These are phyloP conservation scores for Trichoderma atrobrunneum DNA, from an alignment of 2,329 filamentous ascomycete genomes.

Conservation along the genomic window DNA sequence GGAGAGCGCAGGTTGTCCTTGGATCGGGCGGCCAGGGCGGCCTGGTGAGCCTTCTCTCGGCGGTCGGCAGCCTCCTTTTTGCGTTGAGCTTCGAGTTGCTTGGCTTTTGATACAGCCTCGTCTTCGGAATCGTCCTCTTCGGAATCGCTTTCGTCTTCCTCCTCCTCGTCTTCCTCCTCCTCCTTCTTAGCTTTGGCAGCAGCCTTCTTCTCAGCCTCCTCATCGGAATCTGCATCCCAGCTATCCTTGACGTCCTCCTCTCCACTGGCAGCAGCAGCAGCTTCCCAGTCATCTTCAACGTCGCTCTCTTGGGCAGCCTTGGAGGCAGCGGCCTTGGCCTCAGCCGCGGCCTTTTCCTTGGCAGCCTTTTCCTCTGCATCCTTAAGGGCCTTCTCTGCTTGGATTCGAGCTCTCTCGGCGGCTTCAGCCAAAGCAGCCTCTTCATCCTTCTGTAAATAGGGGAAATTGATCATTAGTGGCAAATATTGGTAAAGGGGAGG, in stretches of 20 bases:
- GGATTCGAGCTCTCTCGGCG: slow-evolving; percentile 64
- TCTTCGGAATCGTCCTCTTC: slow-evolving; percentile 60
- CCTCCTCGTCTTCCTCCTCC: slow-evolving; percentile 25
- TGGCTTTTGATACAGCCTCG: slow-evolving; percentile 70
- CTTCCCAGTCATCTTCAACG: slow-evolving; percentile 84
- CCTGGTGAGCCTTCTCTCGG: slow-evolving; percentile 85
- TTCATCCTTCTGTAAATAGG: slow-evolving; percentile 59
- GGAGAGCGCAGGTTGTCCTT: slow-evolving; percentile 94
- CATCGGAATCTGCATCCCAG: slow-evolving; percentile 86
- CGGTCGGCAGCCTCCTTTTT: slow-evolving; percentile 89
- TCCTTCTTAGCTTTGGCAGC: slow-evolving; percentile 29
- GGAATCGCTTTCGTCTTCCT: slow-evolving; percentile 23
- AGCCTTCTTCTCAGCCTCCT: slow-evolving; percentile 53
- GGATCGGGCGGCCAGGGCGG: slow-evolving; percentile 84
- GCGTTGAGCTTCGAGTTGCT: slow-evolving; percentile 68
- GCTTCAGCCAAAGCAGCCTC: slow-evolving; percentile 76
- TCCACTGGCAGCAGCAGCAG: slow-evolving; percentile 68
- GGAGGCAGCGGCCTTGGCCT: slow-evolving; percentile 52
- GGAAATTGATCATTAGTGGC: neutral
- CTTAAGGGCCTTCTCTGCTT: slow-evolving; percentile 65
- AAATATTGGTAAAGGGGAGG: neutral
- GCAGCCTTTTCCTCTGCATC: slow-evolving; percentile 61
- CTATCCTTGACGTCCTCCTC: slow-evolving; percentile 78
- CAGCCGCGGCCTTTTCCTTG: slow-evolving; percentile 54
- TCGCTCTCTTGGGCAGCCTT: slow-evolving; percentile 58